Percentiles rank a stretch among this genome's conserved stretches.
phyloP scores from a whole-genome alignment of 441 rosid genomes.

The Mallotus japonicus region DNA sequence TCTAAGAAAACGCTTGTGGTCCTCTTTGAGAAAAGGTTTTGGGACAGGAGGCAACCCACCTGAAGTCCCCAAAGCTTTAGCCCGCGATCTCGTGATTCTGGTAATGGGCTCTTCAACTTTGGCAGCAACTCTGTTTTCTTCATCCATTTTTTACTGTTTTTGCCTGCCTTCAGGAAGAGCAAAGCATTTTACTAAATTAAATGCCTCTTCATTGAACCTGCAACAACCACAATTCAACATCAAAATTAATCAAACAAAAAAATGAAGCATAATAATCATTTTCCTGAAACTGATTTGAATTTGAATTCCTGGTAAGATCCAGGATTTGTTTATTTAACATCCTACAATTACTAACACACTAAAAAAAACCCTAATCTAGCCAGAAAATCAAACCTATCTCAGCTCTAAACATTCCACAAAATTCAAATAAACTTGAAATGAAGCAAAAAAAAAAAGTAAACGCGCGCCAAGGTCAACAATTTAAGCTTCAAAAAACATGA shows the following conservation, averaged over 20 bases:
- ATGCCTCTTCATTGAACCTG: conserved; percentile 48
- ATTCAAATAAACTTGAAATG: neutral
- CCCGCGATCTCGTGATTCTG: conserved; percentile 69
- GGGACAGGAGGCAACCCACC: conserved; percentile 47
- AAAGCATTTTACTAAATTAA: conserved; percentile 33
- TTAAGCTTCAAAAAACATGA: neutral
- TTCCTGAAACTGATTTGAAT: too few relatives aligned
- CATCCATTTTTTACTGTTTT: conserved; percentile 39
- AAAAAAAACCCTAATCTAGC: neutral
- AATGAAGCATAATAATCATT: too few relatives aligned
- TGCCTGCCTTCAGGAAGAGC: conserved; percentile 41
- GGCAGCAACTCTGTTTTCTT: conserved; percentile 46
- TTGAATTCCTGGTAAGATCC: conserved; percentile 7
- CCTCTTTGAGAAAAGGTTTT: conserved; percentile 60
- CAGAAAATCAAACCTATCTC: neutral
- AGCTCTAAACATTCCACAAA: neutral
- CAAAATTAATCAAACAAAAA: conserved; percentile 7
- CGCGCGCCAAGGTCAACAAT: conserved; percentile 12
- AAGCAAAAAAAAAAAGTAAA: too few relatives aligned
- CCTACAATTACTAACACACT: neutral
- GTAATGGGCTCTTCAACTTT: conserved; percentile 37
- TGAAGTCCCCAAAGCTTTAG: conserved; percentile 52
- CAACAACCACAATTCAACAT: conserved; percentile 16
- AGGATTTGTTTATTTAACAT: neutral
- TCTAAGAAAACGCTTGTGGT: conserved; percentile 38